Conservation (phyloP, 2,329 filamentous ascomycete genomes). For the Phialocephala subalpina region DNA sequence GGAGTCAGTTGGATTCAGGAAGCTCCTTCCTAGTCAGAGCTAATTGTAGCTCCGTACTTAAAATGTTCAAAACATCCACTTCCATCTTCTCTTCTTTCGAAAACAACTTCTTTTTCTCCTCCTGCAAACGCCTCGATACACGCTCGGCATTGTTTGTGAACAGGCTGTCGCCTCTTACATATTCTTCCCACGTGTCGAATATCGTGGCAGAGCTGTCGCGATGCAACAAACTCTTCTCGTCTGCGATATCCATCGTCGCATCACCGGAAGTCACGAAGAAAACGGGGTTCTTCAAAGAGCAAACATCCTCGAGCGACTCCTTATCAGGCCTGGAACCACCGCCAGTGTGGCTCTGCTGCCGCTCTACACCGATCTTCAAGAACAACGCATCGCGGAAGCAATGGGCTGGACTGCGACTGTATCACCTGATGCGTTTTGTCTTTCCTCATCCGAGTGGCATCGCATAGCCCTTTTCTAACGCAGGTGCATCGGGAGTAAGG, state of each 20-base stretch:
- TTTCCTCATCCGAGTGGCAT: neutral
- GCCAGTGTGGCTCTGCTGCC: neutral
- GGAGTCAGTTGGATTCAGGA: neutral
- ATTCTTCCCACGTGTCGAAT: neutral
- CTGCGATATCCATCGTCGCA: neutral
- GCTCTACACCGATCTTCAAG: neutral
- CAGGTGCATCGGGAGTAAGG: neutral
- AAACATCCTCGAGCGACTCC: neutral
- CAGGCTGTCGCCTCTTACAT: neutral
- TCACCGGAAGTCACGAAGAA: neutral
- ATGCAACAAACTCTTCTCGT: constrained; percentile 7
- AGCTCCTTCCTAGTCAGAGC: neutral
- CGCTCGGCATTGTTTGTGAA: constrained; percentile 7
- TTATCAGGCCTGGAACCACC: neutral
- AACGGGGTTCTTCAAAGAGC: neutral
- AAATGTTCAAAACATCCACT: constrained; percentile 18
- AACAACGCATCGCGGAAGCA: neutral
- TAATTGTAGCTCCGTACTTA: neutral
- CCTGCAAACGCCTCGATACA: constrained; percentile 11
- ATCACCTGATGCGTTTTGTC: neutral
- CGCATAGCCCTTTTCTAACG: neutral
- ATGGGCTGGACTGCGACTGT: neutral
- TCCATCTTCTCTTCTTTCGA: constrained; percentile 16
- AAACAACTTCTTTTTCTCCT: constrained; percentile 14
- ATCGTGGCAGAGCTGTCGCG: neutral